These are phyloP conservation scores for Heimioporus punctisporus DNA, from an alignment of 1,284 basidiomycete species.

Conservation along the genomic window DNA sequence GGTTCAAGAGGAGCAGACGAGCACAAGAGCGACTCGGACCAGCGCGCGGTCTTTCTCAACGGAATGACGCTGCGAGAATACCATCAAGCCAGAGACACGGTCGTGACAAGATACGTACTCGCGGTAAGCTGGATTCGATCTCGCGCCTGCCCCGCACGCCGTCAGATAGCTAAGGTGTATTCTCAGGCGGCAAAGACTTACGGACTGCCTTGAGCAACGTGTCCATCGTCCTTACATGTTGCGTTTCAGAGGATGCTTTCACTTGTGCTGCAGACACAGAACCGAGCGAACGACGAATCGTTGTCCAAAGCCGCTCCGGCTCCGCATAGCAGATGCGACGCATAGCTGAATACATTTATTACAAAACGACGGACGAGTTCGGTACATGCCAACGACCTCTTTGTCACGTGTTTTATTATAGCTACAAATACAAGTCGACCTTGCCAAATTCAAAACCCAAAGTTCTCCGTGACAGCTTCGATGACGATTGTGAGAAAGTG, in stretches of 20 bases:
- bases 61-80: slow-evolving; percentile 48
- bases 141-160: slow-evolving; percentile 51
- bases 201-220: slow-evolving; percentile 55
- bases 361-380: too few relatives aligned
- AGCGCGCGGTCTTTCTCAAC: slow-evolving; percentile 47
- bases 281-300: slow-evolving; percentile 6
- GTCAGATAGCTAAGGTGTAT: too few relatives aligned
- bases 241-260: slow-evolving; percentile 49
- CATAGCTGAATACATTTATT: too few relatives aligned
- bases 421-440: too few relatives aligned
- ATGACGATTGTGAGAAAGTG: too few relatives aligned
- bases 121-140: slow-evolving; percentile 57
- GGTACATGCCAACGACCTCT: too few relatives aligned
- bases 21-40: slow-evolving; percentile 59
- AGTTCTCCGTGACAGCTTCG: too few relatives aligned
- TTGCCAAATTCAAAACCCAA: too few relatives aligned
- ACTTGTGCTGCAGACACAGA: slow-evolving; percentile 5
- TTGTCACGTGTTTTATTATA: too few relatives aligned
- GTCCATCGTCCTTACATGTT: slow-evolving; percentile 62
- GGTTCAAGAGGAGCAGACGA: slow-evolving; percentile 21
- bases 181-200: too few relatives aligned
- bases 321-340: too few relatives aligned
- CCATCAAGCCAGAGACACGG: slow-evolving; percentile 2
- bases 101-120: slow-evolving; percentile 38
- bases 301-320: too few relatives aligned